These are phyloP conservation scores for Psilocybe tampanensis DNA, from an alignment of 768 basidiomycete genomes.

Conservation along the genomic window DNA sequence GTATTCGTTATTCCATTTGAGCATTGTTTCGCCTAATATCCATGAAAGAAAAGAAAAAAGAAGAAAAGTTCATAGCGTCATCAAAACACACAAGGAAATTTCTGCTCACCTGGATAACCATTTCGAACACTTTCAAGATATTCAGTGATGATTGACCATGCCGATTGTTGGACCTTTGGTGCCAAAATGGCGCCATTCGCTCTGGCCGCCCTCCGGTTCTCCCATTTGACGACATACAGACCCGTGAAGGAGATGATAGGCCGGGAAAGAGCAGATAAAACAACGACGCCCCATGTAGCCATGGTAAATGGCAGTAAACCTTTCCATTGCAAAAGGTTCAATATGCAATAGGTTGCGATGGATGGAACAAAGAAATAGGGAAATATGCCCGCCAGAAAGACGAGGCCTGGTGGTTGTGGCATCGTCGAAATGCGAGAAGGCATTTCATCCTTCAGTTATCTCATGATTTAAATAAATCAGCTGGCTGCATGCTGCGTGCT, in stretches of 20 bases:
- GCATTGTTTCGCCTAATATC: constrained; percentile 31
- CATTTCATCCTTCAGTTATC: no score
- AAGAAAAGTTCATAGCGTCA: neutral
- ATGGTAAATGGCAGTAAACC: neutral
- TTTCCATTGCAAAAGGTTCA: neutral
- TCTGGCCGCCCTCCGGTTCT: no score
- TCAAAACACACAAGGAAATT: neutral
- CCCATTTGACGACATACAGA: no score
- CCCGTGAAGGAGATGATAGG: no score
- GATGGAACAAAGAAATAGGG: neutral
- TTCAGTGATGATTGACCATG: no score
- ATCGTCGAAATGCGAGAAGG: neutral
- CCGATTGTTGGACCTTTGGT: no score
- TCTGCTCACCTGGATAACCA: constrained; percentile 35
- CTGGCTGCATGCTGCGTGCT: no score
- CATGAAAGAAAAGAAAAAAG: no score
- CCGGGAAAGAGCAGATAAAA: no score
- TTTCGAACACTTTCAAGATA: constrained; percentile 22
- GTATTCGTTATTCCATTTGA: constrained; percentile 25
- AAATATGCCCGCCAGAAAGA: neutral
- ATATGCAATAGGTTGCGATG: neutral
- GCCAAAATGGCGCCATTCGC: no score
- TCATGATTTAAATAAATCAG: no score
- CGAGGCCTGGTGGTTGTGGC: neutral
- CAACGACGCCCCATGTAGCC: no score